Evolutionary conservation across 805 yeast species (phyloP), one percentile per base, ranked within the genome.

Genomic region (Candida pini): DNA sequence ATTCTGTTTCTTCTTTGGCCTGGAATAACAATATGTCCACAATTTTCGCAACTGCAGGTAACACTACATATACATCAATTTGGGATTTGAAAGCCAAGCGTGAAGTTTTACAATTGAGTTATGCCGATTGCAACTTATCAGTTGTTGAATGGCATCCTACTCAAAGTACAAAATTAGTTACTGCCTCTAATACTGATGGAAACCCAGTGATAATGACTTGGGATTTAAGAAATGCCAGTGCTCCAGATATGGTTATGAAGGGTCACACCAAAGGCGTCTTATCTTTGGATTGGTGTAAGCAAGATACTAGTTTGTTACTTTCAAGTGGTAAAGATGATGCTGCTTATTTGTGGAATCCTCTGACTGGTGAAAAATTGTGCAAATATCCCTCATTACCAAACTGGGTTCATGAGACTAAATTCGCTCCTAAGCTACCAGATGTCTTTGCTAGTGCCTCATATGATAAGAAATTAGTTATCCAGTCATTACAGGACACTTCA

Each of bases 131-230:
- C 17, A 81, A 80, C 36, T 71, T 90, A 33, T 77, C 94, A 23
- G 72, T 74, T 40, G 94, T 92, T 10, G 87, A 81, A 39, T 92
- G 99, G 99, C 97, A 92, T 59, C 98, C 99, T 37, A 63, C 72
- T 28, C 81, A 80, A 62, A 77, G 90, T 39, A 90, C 97, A 12
- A 81, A 77, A 55, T 73, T 92, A 39, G 78, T 84, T 18, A 90
- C 97, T 18, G 96, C 95, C 18, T 79, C 92, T 19, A 88, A 81
- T 40, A 74, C 77, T 38, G 97, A 89, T 58, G 66, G 71, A 15
- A 75, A 76, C 33, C 95, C 98, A 9, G 71, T 83, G 21, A 78
- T 92, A 35, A 63, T 87, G 44, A 69, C 90, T 12, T 92, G 98
- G 98, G 97, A 92, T 64, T 71, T 92, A 54, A 77, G 97, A 60